These are phyloP conservation scores for Colletotrichum paranaense DNA, from an alignment of 2,329 filamentous ascomycete species.

Conservation along the genomic window DNA sequence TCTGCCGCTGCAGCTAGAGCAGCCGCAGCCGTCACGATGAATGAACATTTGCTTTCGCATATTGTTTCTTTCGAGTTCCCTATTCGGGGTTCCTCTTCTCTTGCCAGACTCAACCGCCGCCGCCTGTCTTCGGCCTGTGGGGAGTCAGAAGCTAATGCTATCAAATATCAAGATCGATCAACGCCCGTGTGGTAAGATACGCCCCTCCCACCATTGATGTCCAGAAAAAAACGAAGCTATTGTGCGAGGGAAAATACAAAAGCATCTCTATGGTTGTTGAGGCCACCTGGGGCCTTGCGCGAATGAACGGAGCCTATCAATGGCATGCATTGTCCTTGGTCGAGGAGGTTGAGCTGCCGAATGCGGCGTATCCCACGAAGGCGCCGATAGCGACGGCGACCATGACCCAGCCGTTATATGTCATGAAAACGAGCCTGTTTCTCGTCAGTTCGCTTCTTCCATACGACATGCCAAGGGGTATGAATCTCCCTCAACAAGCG, in stretches of 20 bases:
- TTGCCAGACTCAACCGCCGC: background rate
- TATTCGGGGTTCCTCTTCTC: too few relatives aligned
- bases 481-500: too few relatives aligned
- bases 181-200: background rate
- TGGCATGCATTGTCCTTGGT: conserved; percentile 94
- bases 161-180: background rate
- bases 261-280: background rate
- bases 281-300: background rate
- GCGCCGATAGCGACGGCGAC: conserved; percentile 88
- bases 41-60: background rate
- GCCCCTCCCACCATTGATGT: background rate
- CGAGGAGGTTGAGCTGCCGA: conserved; percentile 76
- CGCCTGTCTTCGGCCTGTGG: background rate
- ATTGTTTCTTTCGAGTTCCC: too few relatives aligned
- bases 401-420: conserved; percentile 99
- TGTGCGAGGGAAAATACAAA: background rate
- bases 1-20: conserved; percentile 18
- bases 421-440: conserved; percentile 97
- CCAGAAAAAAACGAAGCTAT: background rate
- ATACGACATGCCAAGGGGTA: too few relatives aligned
- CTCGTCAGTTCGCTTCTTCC: conserved; percentile 4
- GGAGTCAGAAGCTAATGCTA: background rate
- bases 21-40: conserved; percentile 23
- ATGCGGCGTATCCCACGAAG: conserved; percentile 87
- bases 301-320: conserved; percentile 53